Conservation (phyloP, 2,329 filamentous ascomycete species). For the Mycocentrospora acerina region DNA sequence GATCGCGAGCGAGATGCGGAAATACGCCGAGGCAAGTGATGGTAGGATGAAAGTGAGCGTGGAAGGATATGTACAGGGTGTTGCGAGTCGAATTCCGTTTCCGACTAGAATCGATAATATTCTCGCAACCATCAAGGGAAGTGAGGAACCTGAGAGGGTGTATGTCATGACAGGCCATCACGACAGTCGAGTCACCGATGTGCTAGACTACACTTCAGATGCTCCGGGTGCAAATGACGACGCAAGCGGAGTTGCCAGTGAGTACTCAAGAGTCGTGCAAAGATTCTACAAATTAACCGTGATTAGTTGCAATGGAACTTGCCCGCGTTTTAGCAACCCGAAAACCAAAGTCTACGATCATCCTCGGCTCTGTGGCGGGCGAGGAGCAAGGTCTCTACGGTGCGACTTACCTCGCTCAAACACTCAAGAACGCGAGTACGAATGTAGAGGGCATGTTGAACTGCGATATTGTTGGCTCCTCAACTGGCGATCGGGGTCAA, state of each 20-base stretch:
- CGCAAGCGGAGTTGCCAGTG: constrained; percentile 55
- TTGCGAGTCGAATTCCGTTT: constrained; percentile 51
- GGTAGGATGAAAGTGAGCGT: constrained; percentile 55
- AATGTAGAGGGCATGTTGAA: constrained; percentile 61
- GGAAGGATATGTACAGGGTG: constrained; percentile 54
- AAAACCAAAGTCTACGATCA: constrained; percentile 54
- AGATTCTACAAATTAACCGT: constrained; percentile 6
- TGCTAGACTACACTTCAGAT: constrained; percentile 54
- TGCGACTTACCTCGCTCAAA: constrained; percentile 54
- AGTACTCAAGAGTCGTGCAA: constrained; percentile 1
- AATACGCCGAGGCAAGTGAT: constrained; percentile 51
- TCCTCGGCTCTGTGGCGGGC: constrained; percentile 59
- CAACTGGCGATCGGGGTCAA: constrained; percentile 49
- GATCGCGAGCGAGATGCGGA: constrained; percentile 54
- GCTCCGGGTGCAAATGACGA: constrained; percentile 62
- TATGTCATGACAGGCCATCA: constrained; percentile 61
- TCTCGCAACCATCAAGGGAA: constrained; percentile 51
- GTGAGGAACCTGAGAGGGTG: constrained; percentile 49
- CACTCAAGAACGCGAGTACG: constrained; percentile 52
- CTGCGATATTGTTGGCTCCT: constrained; percentile 59
- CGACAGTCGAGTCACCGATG: constrained; percentile 54
- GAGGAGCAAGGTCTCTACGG: constrained; percentile 61
- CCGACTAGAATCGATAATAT: constrained; percentile 58
- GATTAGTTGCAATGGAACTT: constrained; percentile 54
- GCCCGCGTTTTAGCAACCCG: constrained; percentile 54